Evolutionary conservation across 192 early-diverging fungal genomes (phyloP).

Genomic region (Obelidium mucronatum): DNA sequence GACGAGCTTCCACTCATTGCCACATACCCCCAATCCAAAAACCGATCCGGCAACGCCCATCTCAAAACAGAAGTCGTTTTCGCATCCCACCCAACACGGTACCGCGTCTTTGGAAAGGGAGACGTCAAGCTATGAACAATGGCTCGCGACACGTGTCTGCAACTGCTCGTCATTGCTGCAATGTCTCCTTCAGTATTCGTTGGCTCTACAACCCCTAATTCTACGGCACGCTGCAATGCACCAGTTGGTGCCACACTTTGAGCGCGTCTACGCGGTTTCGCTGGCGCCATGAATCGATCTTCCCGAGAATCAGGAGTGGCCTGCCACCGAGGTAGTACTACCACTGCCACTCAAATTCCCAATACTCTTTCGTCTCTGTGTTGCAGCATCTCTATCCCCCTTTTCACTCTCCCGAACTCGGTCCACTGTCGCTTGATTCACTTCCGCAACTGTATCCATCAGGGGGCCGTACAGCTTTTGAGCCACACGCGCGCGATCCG

Average conservation of each 20-base stretch:
- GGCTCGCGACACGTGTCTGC: constrained; percentile 40
- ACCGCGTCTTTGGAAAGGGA: constrained; percentile 48
- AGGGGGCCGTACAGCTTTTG: constrained; percentile 34
- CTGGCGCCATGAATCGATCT: neutral
- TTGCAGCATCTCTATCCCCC: neutral
- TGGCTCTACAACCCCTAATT: neutral
- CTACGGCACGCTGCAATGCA: constrained; percentile 7
- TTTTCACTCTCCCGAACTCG: constrained; percentile 15
- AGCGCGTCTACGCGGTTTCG: constrained; percentile 3
- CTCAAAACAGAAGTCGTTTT: constrained; percentile 24
- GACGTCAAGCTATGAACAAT: constrained; percentile 41
- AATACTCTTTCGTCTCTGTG: too few species aligned
- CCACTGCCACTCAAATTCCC: too few species aligned
- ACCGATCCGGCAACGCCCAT: constrained; percentile 43
- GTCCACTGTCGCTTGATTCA: neutral
- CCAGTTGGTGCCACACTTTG: constrained; percentile 16
- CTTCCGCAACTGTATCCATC: constrained; percentile 29
- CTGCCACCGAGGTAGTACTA: too few species aligned
- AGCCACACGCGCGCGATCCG: constrained; percentile 15
- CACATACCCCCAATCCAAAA: constrained; percentile 48
- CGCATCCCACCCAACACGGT: constrained; percentile 46
- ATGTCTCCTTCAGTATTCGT: neutral
- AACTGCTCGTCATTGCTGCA: constrained; percentile 20
- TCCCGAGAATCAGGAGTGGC: too few species aligned
- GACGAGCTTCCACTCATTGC: constrained; percentile 31